Evolutionary conservation across 257 asterid species (phyloP).

Genomic region (Solanum neorickii): DNA sequence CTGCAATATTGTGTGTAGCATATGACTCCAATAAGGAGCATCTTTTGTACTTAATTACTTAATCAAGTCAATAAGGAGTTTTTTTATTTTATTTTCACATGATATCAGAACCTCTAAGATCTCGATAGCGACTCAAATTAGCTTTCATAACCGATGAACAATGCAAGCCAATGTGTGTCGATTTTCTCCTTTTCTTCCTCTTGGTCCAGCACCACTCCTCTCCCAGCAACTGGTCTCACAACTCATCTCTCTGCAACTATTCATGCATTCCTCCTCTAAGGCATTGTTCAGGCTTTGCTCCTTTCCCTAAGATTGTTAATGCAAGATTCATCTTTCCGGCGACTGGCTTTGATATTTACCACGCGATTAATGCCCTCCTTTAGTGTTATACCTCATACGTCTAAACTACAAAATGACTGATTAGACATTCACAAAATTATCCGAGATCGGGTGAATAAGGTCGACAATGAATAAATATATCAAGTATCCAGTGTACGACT

Average conservation of each 20-base stretch:
- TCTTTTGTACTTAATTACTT: not conserved
- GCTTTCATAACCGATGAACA: not conserved
- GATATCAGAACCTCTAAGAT: not conserved
- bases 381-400: not conserved
- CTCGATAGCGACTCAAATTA: not conserved
- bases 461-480: not conserved
- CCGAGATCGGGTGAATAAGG: not conserved
- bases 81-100: not conserved
- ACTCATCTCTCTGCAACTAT: not conserved
- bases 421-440: no score
- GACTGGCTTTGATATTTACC: not conserved
- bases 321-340: not conserved
- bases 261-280: not conserved
- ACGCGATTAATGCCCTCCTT: not conserved
- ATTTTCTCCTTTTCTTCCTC: not conserved
- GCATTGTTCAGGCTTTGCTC: not conserved
- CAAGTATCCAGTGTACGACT: not conserved
- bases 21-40: not conserved
- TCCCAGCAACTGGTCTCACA: not conserved
- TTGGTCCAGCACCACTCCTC: not conserved
- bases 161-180: not conserved
- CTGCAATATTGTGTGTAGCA: not conserved
- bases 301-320: not conserved
- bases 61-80: not conserved
- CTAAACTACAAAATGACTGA: not conserved